Conservation (phyloP, 371 early-diverging fungal species). For the Lichtheimia ornata region DNA sequence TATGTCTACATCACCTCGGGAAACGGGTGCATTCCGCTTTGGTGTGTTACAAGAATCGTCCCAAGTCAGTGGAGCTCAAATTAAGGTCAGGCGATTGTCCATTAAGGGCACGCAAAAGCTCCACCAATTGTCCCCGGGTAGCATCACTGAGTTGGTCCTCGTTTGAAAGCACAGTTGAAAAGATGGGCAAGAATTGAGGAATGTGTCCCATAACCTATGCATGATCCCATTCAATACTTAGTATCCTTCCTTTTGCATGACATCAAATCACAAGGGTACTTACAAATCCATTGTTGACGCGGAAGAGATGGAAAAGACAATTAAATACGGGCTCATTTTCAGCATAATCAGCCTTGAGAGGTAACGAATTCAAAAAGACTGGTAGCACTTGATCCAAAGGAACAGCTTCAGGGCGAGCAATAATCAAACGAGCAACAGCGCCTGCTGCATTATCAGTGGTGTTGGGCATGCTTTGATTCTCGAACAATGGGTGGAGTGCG, state of each 20-base stretch:
- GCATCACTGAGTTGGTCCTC: conserved; percentile 57
- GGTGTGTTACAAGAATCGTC: conserved; percentile 33
- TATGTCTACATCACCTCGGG: no score
- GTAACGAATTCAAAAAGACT: conserved; percentile 68
- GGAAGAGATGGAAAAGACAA: conserved; percentile 64
- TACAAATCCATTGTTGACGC: conserved; percentile 50
- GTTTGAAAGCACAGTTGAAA: conserved; percentile 45
- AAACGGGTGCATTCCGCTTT: background rate
- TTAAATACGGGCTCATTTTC: conserved; percentile 82
- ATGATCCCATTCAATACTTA: background rate
- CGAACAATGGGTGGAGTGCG: conserved; percentile 73
- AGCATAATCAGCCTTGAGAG: conserved; percentile 76
- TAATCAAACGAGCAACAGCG: conserved; percentile 55
- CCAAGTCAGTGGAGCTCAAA: conserved; percentile 36
- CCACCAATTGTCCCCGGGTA: conserved; percentile 57
- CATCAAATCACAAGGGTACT: background rate
- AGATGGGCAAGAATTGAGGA: conserved; percentile 47
- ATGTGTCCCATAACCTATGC: conserved; percentile 34
- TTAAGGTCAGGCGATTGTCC: conserved; percentile 45
- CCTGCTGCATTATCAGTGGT: conserved; percentile 86
- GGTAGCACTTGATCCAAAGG: conserved; percentile 80
- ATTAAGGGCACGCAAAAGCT: conserved; percentile 54
- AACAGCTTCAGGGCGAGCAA: conserved; percentile 68
- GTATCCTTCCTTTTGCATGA: background rate
- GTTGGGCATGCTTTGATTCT: conserved; percentile 59